phyloP scores from a whole-genome alignment of 2,329 filamentous ascomycete genomes.

The Apiospora koreana region DNA sequence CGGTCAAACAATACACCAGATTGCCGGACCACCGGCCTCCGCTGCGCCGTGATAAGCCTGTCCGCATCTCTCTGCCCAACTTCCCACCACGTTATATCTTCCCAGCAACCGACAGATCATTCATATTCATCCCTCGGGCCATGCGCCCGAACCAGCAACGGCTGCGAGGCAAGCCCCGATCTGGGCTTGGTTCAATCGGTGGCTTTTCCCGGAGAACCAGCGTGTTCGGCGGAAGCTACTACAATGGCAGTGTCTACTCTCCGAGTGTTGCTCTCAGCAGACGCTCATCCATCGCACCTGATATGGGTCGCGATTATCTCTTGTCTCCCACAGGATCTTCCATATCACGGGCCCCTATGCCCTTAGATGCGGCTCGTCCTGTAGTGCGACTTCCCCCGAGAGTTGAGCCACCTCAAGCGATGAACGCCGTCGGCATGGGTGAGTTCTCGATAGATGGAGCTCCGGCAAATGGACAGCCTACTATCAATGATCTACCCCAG shows the following conservation, averaged over 20 bases:
- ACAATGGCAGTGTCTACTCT: conserved; percentile 75
- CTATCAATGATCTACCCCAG: conserved; percentile 55
- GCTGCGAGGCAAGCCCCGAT: conserved; percentile 72
- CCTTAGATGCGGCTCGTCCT: conserved; percentile 65
- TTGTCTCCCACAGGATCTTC: conserved; percentile 81
- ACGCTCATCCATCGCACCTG: conserved; percentile 74
- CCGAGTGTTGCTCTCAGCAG: conserved; percentile 88
- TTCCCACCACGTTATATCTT: conserved; percentile 85
- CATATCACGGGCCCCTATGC: conserved; percentile 66
- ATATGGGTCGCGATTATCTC: conserved; percentile 69
- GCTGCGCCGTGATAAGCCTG: conserved; percentile 91
- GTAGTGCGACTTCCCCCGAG: conserved; percentile 80
- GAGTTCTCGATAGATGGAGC: conserved; percentile 19
- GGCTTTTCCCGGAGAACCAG: conserved; percentile 80
- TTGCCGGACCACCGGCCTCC: conserved; percentile 93
- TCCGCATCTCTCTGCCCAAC: conserved; percentile 85
- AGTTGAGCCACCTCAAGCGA: conserved; percentile 21
- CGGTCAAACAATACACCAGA: conserved; percentile 88
- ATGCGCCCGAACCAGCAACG: conserved; percentile 90
- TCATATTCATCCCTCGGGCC: conserved; percentile 95
- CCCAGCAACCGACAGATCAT: conserved; percentile 85
- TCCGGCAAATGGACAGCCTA: conserved; percentile 32
- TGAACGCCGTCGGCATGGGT: not conserved
- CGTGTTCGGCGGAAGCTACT: conserved; percentile 69
- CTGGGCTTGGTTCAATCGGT: conserved; percentile 67